A percentile compares a stretch with the other conserved stretches of the same genome.
phyloP scores from a whole-genome alignment of 805 yeast species.

The Candida easanensis region DNA sequence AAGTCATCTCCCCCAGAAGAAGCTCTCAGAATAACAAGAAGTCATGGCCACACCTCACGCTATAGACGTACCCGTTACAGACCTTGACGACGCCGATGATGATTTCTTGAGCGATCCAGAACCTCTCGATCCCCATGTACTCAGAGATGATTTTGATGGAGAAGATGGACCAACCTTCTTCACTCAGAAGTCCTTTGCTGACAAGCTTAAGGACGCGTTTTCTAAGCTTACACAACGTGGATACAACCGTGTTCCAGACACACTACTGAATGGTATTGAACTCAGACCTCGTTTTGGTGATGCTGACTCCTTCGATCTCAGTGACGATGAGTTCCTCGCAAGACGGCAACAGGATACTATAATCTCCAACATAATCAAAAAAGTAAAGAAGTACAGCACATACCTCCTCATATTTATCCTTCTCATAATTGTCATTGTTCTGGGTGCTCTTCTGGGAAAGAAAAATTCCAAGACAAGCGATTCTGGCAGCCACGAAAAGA shows the following conservation, averaged over 20 bases:
- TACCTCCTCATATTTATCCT: constrained; percentile 10
- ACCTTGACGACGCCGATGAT: constrained; percentile 44
- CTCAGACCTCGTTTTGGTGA: constrained; percentile 16
- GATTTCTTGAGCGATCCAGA: constrained; percentile 25
- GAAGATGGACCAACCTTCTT: constrained; percentile 14
- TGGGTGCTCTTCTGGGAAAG: constrained; percentile 19
- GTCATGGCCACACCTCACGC: constrained; percentile 27
- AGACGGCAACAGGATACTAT: constrained; percentile 19
- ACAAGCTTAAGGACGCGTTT: constrained; percentile 12
- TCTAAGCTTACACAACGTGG: constrained; percentile 8
- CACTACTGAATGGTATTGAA: constrained; percentile 24
- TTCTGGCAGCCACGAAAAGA: not conserved
- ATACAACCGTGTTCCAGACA: constrained; percentile 18
- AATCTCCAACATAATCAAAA: not conserved
- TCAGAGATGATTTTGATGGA: constrained; percentile 27
- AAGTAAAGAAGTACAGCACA: constrained; percentile 7
- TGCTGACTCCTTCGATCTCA: constrained; percentile 27
- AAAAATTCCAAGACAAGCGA: not conserved
- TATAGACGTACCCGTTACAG: constrained; percentile 54
- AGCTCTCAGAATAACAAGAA: not conserved
- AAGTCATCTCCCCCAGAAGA: not conserved
- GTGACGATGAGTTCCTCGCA: constrained; percentile 27
- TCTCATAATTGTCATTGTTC: constrained; percentile 17
- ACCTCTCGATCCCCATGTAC: constrained; percentile 21
- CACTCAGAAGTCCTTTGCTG: constrained; percentile 6